phyloP scores from a whole-genome alignment of 2,329 filamentous ascomycete species.

The Fusarium equiseti region DNA sequence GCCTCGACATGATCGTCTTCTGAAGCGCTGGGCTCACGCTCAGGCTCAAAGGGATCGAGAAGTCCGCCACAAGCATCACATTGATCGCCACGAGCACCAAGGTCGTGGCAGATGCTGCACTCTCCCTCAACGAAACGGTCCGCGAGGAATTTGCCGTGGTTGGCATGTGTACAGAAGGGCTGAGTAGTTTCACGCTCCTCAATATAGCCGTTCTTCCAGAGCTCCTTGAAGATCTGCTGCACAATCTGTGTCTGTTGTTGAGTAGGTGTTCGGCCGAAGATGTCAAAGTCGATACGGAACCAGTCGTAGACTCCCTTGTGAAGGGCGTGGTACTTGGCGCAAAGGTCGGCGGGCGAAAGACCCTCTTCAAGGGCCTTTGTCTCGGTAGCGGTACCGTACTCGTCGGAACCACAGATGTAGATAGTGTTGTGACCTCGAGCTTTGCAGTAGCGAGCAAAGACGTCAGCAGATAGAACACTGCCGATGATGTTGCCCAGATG shows the following conservation, averaged over 20 bases:
- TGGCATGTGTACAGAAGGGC: conserved; percentile 80
- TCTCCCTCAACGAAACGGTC: conserved; percentile 87
- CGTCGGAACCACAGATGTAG: conserved; percentile 88
- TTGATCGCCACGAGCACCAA: conserved; percentile 79
- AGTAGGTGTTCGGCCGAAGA: conserved; percentile 94
- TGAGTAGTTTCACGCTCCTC: conserved; percentile 89
- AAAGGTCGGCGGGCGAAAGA: conserved; percentile 84
- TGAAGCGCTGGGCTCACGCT: conserved; percentile 52
- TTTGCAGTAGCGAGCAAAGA: conserved; percentile 85
- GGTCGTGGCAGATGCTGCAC: conserved; percentile 79
- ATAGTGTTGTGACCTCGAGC: conserved; percentile 83
- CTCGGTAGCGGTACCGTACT: conserved; percentile 96
- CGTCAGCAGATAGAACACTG: conserved; percentile 88
- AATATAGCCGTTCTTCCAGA: conserved; percentile 90
- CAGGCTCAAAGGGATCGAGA: conserved; percentile 75
- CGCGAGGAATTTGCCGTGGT: conserved; percentile 81
- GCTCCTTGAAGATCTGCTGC: conserved; percentile 87
- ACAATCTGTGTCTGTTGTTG: conserved; percentile 90
- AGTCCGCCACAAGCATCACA: conserved; percentile 81
- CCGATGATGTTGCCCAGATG: conserved; percentile 92
- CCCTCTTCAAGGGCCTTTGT: conserved; percentile 94
- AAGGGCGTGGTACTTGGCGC: conserved; percentile 91
- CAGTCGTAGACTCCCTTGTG: conserved; percentile 94
- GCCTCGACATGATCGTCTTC: conserved; percentile 52
- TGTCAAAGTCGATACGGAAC: conserved; percentile 95